Evolutionary conservation across 176 grass and related monocot genomes (phyloP).

Genomic region (Phoenix dactylifera): DNA sequence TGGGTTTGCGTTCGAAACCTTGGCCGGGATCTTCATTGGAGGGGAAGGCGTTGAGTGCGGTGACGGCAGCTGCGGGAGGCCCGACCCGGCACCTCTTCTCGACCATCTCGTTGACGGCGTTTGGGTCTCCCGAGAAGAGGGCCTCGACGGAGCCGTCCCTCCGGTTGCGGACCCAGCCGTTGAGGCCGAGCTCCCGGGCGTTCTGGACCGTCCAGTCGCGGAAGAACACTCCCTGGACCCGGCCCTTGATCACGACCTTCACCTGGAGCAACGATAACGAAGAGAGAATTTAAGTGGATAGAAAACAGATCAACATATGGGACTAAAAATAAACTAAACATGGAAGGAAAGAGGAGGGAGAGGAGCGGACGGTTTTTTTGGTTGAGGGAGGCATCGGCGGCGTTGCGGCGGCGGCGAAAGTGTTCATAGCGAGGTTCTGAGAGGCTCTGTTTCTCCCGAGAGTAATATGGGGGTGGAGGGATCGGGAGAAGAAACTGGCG

Average conservation of each 20-base stretch:
- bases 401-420: slow-evolving; percentile 16
- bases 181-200: slow-evolving; percentile 54
- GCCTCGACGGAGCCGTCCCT: slow-evolving; percentile 74
- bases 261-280: slow-evolving; percentile 10
- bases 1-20: slow-evolving; percentile 60
- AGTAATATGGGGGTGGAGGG: not conserved
- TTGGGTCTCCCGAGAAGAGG: slow-evolving; percentile 55
- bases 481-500: not conserved
- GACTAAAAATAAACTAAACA: not conserved
- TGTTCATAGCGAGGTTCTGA: slow-evolving; percentile 17
- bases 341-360: not conserved
- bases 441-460: no score
- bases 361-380: slow-evolving; percentile 15
- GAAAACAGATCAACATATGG: no score
- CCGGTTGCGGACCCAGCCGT: slow-evolving; percentile 75
- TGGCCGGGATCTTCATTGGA: slow-evolving; percentile 35
- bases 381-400: slow-evolving; percentile 3
- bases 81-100: slow-evolving; percentile 34
- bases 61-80: slow-evolving; percentile 33
- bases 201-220: slow-evolving; percentile 71
- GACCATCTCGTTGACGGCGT: slow-evolving; percentile 61
- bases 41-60: slow-evolving; percentile 44
- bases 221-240: slow-evolving; percentile 74
- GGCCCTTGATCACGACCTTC: slow-evolving; percentile 57
- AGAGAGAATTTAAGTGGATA: no score